Evolutionary conservation across 805 yeast species (phyloP).

Genomic region (Metschnikowia borealis): DNA sequence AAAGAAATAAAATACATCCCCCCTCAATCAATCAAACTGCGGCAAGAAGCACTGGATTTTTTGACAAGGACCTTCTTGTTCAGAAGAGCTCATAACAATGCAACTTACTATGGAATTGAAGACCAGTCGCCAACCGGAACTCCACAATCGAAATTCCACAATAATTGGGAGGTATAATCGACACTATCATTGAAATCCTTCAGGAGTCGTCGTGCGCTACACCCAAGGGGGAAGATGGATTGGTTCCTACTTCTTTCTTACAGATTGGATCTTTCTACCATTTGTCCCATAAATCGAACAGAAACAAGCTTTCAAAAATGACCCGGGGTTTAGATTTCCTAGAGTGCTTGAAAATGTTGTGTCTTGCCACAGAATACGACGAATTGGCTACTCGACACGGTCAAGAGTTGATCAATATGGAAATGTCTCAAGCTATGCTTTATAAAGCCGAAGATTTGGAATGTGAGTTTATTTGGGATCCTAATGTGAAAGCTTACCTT

Average conservation of each 20-base stretch:
- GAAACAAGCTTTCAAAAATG: slow-evolving; percentile 35
- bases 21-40: slow-evolving; percentile 53
- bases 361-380: slow-evolving; percentile 75
- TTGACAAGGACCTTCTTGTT: slow-evolving; percentile 73
- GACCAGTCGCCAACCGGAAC: slow-evolving; percentile 54
- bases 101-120: slow-evolving; percentile 71
- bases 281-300: slow-evolving; percentile 82
- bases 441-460: slow-evolving; percentile 53
- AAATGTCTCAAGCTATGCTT: slow-evolving; percentile 55
- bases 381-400: slow-evolving; percentile 90
- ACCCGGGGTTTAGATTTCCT: slow-evolving; percentile 39
- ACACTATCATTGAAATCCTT: slow-evolving; percentile 61
- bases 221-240: slow-evolving; percentile 43
- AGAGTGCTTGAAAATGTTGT: slow-evolving; percentile 56
- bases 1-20: too few relatives aligned
- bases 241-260: slow-evolving; percentile 74
- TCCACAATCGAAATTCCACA: too few relatives aligned
- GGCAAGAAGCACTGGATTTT: slow-evolving; percentile 72
- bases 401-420: slow-evolving; percentile 66
- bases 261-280: slow-evolving; percentile 88
- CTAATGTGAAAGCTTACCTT: slow-evolving; percentile 74
- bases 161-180: slow-evolving; percentile 63
- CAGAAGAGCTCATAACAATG: slow-evolving; percentile 72
- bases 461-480: slow-evolving; percentile 76
- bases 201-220: slow-evolving; percentile 68